phyloP scores from a whole-genome alignment of 2,329 filamentous ascomycete species.

The Fusarium hostae region DNA sequence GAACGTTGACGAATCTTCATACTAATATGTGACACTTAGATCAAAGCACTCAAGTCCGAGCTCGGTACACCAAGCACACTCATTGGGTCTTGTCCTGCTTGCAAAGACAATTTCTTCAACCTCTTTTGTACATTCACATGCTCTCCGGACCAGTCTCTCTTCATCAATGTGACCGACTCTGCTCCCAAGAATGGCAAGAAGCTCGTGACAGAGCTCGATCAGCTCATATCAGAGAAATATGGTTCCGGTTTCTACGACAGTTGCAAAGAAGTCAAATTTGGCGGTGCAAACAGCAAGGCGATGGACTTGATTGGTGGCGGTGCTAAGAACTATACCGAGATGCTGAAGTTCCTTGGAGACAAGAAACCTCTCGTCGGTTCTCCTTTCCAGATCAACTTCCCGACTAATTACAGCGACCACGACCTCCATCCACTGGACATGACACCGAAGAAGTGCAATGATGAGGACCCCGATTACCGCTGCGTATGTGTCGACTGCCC shows the following conservation, averaged over 20 bases:
- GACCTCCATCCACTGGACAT: conserved; percentile 79
- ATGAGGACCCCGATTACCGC: conserved; percentile 83
- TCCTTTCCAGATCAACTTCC: conserved; percentile 98
- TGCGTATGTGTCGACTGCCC: conserved; percentile 96
- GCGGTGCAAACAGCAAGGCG: conserved; percentile 89
- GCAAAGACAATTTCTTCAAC: conserved; percentile 98
- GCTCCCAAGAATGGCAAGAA: conserved; percentile 67
- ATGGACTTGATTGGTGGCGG: conserved; percentile 97
- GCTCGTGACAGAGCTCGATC: conserved; percentile 89
- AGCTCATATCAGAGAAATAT: conserved; percentile 85
- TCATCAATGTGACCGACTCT: conserved; percentile 89
- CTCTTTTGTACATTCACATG: conserved; percentile 98
- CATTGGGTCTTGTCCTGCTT: conserved; percentile 93
- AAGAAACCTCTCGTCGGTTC: conserved; percentile 87
- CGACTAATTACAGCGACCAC: conserved; percentile 67
- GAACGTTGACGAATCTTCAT: conserved; percentile 4
- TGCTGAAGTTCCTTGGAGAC: conserved; percentile 92
- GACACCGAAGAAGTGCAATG: conserved; percentile 87
- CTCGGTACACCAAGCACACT: conserved; percentile 88
- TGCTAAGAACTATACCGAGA: conserved; percentile 86
- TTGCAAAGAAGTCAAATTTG: conserved; percentile 99
- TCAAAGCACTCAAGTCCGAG: conserved; percentile 83
- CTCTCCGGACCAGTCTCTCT: conserved; percentile 94
- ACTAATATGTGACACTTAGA: conserved; percentile 56
- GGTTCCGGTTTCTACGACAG: conserved; percentile 92